Evolutionary conservation across 169 alveolate genomes (phyloP).

Genomic region (Theileria parva): DNA sequence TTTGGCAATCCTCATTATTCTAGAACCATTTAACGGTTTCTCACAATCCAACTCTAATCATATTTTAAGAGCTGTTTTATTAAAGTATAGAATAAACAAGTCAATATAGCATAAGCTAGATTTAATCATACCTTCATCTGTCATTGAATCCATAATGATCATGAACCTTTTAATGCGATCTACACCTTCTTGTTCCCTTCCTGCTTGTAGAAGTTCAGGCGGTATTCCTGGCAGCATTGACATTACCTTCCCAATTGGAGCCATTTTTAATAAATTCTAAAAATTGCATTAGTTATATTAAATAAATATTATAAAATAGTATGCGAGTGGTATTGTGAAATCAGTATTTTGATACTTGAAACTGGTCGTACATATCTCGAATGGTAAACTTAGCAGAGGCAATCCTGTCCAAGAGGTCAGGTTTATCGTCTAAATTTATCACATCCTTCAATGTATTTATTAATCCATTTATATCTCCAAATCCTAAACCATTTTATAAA

Average conservation of each 20-base stretch:
- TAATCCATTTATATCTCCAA: conserved; percentile 97
- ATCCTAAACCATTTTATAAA: conserved; percentile 72
- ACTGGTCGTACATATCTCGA: conserved; percentile 96
- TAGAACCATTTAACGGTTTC: conserved; percentile 85
- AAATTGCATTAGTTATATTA: neutral
- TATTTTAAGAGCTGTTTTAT: neutral
- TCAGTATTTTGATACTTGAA: conserved; percentile 63
- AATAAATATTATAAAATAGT: neutral
- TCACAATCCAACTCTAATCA: conserved; percentile 88
- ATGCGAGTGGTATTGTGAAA: neutral
- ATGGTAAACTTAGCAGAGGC: conserved; percentile 93
- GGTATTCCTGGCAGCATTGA: conserved; percentile 93
- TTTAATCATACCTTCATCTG: conserved; percentile 72
- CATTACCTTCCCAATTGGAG: conserved; percentile 92
- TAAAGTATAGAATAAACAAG: neutral
- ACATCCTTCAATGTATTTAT: conserved; percentile 95
- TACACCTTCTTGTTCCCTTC: conserved; percentile 95
- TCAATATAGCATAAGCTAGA: neutral
- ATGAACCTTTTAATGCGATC: conserved; percentile 92
- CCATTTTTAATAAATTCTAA: conserved; percentile 91
- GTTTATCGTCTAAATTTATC: conserved; percentile 91
- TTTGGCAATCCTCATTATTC: conserved; percentile 91
- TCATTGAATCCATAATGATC: conserved; percentile 96
- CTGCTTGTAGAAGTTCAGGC: conserved; percentile 87
- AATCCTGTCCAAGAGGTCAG: conserved; percentile 91